These are phyloP conservation scores for Myxozyma mucilagina DNA, from an alignment of 805 yeast species.

Conservation along the genomic window DNA sequence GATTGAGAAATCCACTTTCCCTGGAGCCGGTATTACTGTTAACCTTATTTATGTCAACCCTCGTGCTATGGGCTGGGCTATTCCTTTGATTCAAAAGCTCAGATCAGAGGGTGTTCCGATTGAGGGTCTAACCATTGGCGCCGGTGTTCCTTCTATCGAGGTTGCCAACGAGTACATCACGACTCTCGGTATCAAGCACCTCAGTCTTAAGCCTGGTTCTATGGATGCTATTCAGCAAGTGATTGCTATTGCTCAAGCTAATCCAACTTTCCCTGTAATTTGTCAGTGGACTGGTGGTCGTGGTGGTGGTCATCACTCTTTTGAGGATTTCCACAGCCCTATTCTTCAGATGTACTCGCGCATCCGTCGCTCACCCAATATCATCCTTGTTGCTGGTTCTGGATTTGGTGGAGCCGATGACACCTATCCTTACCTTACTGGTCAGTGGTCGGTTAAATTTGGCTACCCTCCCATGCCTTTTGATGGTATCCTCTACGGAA, in stretches of 20 bases:
- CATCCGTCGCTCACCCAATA: conserved; percentile 88
- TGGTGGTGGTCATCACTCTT: conserved; percentile 99
- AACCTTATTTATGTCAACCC: conserved; percentile 96
- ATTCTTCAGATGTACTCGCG: conserved; percentile 92
- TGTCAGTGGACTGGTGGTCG: conserved; percentile 99
- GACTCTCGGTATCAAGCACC: conserved; percentile 86
- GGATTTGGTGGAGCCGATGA: conserved; percentile 98
- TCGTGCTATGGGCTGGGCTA: conserved; percentile 97
- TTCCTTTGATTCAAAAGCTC: conserved; percentile 86
- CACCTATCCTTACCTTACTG: conserved; percentile 95
- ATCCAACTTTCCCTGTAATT: conserved; percentile 94
- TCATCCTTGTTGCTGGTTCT: conserved; percentile 92
- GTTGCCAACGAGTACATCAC: conserved; percentile 96
- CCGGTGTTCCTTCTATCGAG: conserved; percentile 98
- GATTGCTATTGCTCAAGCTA: conserved; percentile 88
- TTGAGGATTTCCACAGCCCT: conserved; percentile 98
- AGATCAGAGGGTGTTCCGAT: conserved; percentile 93
- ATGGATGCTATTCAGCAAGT: conserved; percentile 86
- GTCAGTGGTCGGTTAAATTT: conserved; percentile 87
- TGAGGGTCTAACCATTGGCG: conserved; percentile 95
- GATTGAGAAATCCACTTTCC: conserved; percentile 66
- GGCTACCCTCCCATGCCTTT: conserved; percentile 98
- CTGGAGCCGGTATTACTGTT: conserved; percentile 88
- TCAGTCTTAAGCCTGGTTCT: conserved; percentile 98
- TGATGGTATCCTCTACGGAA: conserved; percentile 94